Evolutionary conservation across 305 asterid species (phyloP), one percentile per base, ranked within the genome.

Genomic region (Rubia tinctorum): DNA sequence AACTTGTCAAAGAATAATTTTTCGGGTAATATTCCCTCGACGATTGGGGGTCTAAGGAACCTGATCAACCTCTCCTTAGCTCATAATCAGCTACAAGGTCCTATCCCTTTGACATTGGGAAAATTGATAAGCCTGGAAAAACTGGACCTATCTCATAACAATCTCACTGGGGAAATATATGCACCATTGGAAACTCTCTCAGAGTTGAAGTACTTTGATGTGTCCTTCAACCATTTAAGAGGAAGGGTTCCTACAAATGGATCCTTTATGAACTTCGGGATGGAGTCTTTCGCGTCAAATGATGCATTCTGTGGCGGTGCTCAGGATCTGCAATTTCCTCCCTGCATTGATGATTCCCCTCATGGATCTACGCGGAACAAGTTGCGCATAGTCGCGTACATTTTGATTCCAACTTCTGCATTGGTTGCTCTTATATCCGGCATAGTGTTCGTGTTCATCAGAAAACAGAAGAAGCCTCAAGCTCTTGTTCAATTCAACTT

Each of bases 101-200:
- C 76, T 11, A 65, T 80, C 25, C 83, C 86, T 1, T 63, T 68
- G 12, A 66, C 82, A 68, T 60, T 84, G 11, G 62, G 79, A 8
- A 71, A 68, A 51, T 12, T 79, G 64, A 4, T 79, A 49, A 73
- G 78, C 18, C 39, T 84, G 43, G 78, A 81, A 66, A 30, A 1
- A n/a, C 13, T 70, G 0, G 53, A 53, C 37, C 8, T 56, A 0
- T 56, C 74, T 13, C 2, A 62, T 47, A 84, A 81, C 69, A 60
- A 67, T n/a, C 71, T 79, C 64, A 67, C 69, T 22, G 82, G 81
- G 10, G 74, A 68, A 62, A 73, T 84, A 58, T 80, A 82, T 2
- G 78, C 51, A 63, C 34, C 84, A 22, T 61, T 79, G 15, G 79
- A 73, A 40, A 73, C 73, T 3, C 83, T 84, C 30, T 0, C 1